A percentile compares a stretch with the other conserved stretches of the same genome.
Evolutionary conservation across 345 rosid genomes (phyloP).

Genomic region (Gynandropsis gynandra): DNA sequence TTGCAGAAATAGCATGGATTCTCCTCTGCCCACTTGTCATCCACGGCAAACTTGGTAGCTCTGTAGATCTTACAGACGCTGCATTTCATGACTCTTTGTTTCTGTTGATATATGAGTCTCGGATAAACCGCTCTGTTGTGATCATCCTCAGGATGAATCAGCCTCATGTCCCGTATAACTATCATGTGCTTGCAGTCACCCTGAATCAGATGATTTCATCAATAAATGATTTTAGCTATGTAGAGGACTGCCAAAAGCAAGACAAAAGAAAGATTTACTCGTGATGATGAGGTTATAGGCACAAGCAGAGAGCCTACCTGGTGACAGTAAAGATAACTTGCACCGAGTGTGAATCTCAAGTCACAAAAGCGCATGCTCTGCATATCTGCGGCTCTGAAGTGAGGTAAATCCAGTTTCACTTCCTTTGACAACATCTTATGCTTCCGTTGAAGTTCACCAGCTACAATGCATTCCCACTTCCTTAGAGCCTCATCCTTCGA

Average conservation of each 20-base stretch:
- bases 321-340: conserved; percentile 79
- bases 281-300: not conserved
- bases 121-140: conserved; percentile 68
- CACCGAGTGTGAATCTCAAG: conserved; percentile 70
- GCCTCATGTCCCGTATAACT: conserved; percentile 78
- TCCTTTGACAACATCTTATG: conserved; percentile 45
- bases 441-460: conserved; percentile 52
- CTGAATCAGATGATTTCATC: conserved; percentile 27
- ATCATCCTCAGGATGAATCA: conserved; percentile 65
- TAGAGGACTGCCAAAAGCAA: not conserved
- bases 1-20: conserved; percentile 79
- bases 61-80: conserved; percentile 49
- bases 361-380: conserved; percentile 56
- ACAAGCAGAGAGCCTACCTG: conserved; percentile 37
- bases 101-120: conserved; percentile 36
- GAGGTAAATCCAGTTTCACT: conserved; percentile 39
- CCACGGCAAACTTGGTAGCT: conserved; percentile 49
- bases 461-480: conserved; percentile 62
- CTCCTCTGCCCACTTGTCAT: conserved; percentile 63
- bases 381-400: conserved; percentile 50
- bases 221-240: not conserved
- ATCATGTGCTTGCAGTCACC: conserved; percentile 85
- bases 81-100: conserved; percentile 53
- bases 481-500: conserved; percentile 56
- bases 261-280: too few species aligned